These are phyloP conservation scores for Diutina sp. DNA, from an alignment of 1,139 yeast species.

Conservation along the genomic window DNA sequence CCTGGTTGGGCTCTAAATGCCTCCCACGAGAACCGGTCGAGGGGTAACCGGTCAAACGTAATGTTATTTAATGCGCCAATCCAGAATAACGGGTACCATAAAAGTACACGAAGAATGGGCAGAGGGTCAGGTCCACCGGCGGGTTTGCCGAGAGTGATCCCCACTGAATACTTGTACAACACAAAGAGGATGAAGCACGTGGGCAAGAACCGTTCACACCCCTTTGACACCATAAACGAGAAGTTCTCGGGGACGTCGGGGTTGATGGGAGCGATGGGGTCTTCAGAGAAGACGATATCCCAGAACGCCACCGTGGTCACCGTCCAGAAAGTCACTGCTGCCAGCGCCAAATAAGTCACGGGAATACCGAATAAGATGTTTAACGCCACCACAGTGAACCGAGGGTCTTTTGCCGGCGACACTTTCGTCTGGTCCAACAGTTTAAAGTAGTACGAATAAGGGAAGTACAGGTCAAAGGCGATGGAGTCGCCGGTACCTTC, in stretches of 20 bases:
- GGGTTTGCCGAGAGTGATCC: background rate
- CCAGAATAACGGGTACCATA: constrained; percentile 83
- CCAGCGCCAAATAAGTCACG: constrained; percentile 41
- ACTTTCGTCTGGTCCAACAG: constrained; percentile 9
- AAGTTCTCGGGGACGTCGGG: constrained; percentile 40
- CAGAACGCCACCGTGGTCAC: constrained; percentile 64
- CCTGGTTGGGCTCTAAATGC: constrained; percentile 73
- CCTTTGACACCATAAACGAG: constrained; percentile 53
- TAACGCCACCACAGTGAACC: constrained; percentile 40
- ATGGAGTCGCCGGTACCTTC: constrained; percentile 45
- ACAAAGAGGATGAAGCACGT: constrained; percentile 58
- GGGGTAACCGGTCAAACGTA: constrained; percentile 79
- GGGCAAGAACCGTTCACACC: constrained; percentile 68
- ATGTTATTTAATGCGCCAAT: constrained; percentile 74
- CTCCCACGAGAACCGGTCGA: constrained; percentile 62
- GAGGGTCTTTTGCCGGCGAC: constrained; percentile 52
- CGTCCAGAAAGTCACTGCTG: constrained; percentile 51
- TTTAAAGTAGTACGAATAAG: constrained; percentile 56
- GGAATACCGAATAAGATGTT: constrained; percentile 54
- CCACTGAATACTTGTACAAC: constrained; percentile 45
- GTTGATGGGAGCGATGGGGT: constrained; percentile 61
- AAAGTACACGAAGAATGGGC: constrained; percentile 38
- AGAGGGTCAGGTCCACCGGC: constrained; percentile 8
- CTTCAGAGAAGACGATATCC: constrained; percentile 71
- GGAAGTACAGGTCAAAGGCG: constrained; percentile 59